phyloP scores from a whole-genome alignment of 2,329 filamentous ascomycete species.

The Aspergillus quadrilineatus region DNA sequence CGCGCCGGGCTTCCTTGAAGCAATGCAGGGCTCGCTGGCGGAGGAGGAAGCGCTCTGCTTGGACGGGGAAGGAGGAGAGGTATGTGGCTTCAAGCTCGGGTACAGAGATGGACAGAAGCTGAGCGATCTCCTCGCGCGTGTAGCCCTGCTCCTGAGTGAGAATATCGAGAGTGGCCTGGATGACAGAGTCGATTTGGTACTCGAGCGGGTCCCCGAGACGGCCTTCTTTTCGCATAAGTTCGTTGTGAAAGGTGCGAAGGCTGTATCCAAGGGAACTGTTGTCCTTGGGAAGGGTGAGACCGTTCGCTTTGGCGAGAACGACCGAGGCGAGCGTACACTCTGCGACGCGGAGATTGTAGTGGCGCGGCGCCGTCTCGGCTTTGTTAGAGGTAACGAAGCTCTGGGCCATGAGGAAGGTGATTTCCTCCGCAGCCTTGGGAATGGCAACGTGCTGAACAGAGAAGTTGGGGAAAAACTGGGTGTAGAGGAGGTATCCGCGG shows the following conservation, averaged over 20 bases:
- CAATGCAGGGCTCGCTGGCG: constrained; percentile 87
- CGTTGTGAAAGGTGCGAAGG: constrained; percentile 81
- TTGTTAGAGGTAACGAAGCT: constrained; percentile 94
- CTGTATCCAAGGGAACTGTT: constrained; percentile 78
- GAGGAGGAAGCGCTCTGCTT: constrained; percentile 82
- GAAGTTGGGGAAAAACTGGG: constrained; percentile 81
- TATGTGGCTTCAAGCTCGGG: constrained; percentile 72
- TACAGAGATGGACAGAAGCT: constrained; percentile 66
- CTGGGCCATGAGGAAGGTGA: constrained; percentile 91
- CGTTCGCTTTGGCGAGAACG: constrained; percentile 60
- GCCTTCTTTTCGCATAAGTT: constrained; percentile 63
- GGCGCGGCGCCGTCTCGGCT: constrained; percentile 85
- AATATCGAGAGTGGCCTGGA: constrained; percentile 67
- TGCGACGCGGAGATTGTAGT: constrained; percentile 95
- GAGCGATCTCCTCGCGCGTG: constrained; percentile 79
- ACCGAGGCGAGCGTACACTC: constrained; percentile 87
- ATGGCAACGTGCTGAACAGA: constrained; percentile 75
- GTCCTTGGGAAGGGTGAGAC: constrained; percentile 69
- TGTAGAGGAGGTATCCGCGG: constrained; percentile 81
- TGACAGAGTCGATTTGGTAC: constrained; percentile 71
- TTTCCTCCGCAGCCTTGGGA: constrained; percentile 74
- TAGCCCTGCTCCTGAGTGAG: constrained; percentile 80
- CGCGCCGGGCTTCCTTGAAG: constrained; percentile 82
- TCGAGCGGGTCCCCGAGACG: constrained; percentile 52
- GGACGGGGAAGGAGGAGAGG: constrained; percentile 84